Conservation (phyloP, 371 early-diverging fungal species). For the Mucor piriformis region DNA sequence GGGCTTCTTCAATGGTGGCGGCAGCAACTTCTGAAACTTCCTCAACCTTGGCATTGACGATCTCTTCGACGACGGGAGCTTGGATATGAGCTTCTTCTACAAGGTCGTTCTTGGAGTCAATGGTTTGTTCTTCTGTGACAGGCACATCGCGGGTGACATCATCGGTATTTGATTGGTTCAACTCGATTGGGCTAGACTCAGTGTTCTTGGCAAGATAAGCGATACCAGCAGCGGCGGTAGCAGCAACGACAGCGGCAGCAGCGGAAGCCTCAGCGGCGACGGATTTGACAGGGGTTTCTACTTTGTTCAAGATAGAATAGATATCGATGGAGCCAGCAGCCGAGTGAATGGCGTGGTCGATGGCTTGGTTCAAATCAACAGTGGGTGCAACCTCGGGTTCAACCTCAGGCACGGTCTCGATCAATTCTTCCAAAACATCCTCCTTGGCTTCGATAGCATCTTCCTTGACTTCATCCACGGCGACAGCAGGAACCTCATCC, state of each 20-base stretch:
- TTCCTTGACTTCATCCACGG: constrained; percentile 25
- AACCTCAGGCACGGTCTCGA: constrained; percentile 10
- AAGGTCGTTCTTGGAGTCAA: background rate
- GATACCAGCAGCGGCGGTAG: constrained; percentile 14
- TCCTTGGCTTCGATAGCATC: constrained; percentile 30
- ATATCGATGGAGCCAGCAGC: constrained; percentile 25
- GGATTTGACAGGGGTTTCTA: constrained; percentile 5
- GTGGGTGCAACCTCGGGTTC: constrained; percentile 12
- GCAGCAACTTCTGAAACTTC: constrained; percentile 1
- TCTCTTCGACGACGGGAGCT: constrained; percentile 14
- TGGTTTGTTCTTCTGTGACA: no score
- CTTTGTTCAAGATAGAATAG: constrained; percentile 10
- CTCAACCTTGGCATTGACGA: background rate
- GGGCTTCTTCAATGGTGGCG: constrained; percentile 9
- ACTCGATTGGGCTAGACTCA: background rate
- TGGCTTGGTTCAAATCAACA: constrained; percentile 15
- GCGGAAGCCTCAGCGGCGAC: constrained; percentile 3
- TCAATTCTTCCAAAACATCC: constrained; percentile 10
- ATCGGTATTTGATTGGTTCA: background rate
- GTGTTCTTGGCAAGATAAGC: constrained; percentile 10
- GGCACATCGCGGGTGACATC: constrained; percentile 4
- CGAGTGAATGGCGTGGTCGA: constrained; percentile 17
- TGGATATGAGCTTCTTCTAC: constrained; percentile 13
- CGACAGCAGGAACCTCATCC: constrained; percentile 14
- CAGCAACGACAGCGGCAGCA: constrained; percentile 4